A percentile compares a stretch with the other conserved stretches of the same genome.
Evolutionary conservation across 352 stramenopile genomes (phyloP).

Genomic region (Pythium oligandrum): DNA sequence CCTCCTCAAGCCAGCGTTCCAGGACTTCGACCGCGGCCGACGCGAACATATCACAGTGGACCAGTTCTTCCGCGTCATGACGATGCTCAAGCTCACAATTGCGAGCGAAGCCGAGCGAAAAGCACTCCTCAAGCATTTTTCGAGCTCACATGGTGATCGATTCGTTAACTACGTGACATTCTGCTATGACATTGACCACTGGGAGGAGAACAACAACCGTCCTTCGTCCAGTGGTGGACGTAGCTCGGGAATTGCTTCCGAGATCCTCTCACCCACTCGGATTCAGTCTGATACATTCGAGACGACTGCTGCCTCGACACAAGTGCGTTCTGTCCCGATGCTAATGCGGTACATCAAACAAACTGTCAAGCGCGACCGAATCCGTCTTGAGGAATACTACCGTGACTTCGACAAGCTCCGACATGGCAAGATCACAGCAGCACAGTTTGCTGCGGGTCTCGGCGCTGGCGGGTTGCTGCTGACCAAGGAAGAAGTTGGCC

Average conservation of each 20-base stretch:
- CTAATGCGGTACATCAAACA: slow-evolving; percentile 79
- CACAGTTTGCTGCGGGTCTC: slow-evolving; percentile 63
- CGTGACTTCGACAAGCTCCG: slow-evolving; percentile 82
- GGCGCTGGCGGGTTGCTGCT: slow-evolving; percentile 50
- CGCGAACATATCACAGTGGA: slow-evolving; percentile 77
- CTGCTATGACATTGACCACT: slow-evolving; percentile 72
- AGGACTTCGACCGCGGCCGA: slow-evolving; percentile 74
- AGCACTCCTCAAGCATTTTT: slow-evolving; percentile 65
- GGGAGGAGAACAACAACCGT: slow-evolving; percentile 34
- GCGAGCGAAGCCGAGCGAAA: slow-evolving; percentile 38
- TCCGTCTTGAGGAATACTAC: slow-evolving; percentile 81
- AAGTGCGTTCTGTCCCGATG: slow-evolving; percentile 55
- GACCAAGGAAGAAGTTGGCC: slow-evolving; percentile 45
- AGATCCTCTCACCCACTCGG: slow-evolving; percentile 55
- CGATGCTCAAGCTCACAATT: slow-evolving; percentile 70
- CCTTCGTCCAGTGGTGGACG: slow-evolving; percentile 34
- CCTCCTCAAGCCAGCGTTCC: slow-evolving; percentile 75
- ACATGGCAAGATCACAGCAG: slow-evolving; percentile 63
- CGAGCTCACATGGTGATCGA: slow-evolving; percentile 60
- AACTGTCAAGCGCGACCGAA: slow-evolving; percentile 71
- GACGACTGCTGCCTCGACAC: slow-evolving; percentile 20
- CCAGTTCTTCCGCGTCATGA: slow-evolving; percentile 80
- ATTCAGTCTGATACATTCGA: slow-evolving; percentile 36
- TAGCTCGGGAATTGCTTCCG: slow-evolving; percentile 25
- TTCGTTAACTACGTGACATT: slow-evolving; percentile 87